A percentile compares a stretch with the other conserved stretches of the same genome.
Conservation (phyloP, 345 rosid genomes). For the Triadica sebifera region DNA sequence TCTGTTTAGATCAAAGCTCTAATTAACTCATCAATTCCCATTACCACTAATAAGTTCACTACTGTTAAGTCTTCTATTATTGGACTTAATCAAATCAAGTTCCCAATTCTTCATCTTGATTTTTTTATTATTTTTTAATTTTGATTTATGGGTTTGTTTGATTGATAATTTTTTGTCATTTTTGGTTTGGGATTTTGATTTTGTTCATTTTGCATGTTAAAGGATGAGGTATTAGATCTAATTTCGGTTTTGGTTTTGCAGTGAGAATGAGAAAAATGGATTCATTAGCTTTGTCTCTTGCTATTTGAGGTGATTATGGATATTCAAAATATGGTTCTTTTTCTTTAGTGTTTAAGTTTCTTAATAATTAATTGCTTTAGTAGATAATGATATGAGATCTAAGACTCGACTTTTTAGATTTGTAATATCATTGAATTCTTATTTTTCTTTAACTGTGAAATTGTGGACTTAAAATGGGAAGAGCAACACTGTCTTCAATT, state of each 20-base stretch:
- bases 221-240: constrained; percentile 32
- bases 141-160: too few species aligned
- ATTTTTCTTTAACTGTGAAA: neutral
- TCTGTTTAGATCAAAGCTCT: neutral
- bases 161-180: too few species aligned
- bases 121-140: neutral
- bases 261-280: constrained; percentile 75
- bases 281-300: constrained; percentile 85
- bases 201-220: neutral
- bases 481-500: constrained; percentile 31
- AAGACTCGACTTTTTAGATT: neutral
- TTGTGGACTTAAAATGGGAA: constrained; percentile 36
- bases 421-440: constrained; percentile 4
- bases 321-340: neutral
- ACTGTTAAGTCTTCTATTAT: constrained; percentile 46
- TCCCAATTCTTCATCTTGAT: neutral
- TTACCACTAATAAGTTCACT: constrained; percentile 47
- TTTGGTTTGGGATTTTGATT: neutral
- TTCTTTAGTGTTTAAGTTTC: neutral
- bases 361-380: neutral
- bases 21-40: constrained; percentile 38
- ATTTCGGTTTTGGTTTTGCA: constrained; percentile 24
- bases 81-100: constrained; percentile 74
- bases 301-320: constrained; percentile 57
- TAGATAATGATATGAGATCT: neutral